These are phyloP conservation scores for Exophiala sp. DNA, from an alignment of 2,329 filamentous ascomycete species.

Conservation along the genomic window DNA sequence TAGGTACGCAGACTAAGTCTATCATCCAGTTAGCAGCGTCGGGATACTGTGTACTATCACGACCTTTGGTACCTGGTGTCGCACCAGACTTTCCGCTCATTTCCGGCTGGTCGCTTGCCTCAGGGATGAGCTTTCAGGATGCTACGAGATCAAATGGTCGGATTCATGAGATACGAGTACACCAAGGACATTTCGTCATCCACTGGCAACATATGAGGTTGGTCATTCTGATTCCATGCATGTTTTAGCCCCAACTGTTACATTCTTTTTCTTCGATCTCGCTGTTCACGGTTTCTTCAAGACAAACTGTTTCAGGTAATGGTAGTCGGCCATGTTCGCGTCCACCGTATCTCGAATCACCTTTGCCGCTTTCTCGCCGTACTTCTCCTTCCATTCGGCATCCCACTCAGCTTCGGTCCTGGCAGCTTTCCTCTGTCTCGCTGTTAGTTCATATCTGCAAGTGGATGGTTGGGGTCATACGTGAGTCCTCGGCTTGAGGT, in stretches of 20 bases:
- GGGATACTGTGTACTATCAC: too few species aligned
- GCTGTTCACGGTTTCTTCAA: constrained; percentile 44
- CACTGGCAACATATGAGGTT: too few species aligned
- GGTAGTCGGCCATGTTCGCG: constrained; percentile 58
- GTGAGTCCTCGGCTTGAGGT: constrained; percentile 60
- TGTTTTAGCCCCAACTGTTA: neutral
- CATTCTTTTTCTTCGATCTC: neutral
- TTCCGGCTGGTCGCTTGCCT: too few species aligned
- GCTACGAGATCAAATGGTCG: too few species aligned
- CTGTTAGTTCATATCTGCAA: constrained; percentile 22
- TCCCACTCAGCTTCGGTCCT: constrained; percentile 55
- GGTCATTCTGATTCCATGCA: neutral
- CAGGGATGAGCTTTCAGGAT: too few species aligned
- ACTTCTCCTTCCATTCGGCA: constrained; percentile 59
- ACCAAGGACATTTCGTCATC: too few species aligned
- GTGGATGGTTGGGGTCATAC: constrained; percentile 32
- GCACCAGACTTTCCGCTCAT: too few species aligned
- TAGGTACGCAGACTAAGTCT: too few species aligned
- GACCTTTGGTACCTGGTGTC: too few species aligned
- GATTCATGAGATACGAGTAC: too few species aligned
- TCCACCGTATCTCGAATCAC: constrained; percentile 59
- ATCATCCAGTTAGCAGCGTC: too few species aligned
- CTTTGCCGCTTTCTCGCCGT: constrained; percentile 56
- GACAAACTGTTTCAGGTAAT: constrained; percentile 64
- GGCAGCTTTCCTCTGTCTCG: constrained; percentile 30